Evolutionary conservation across 179 eudicot genomes (phyloP), one percentile per base, ranked within the genome.

Genomic region (Patellifolia procumbens): DNA sequence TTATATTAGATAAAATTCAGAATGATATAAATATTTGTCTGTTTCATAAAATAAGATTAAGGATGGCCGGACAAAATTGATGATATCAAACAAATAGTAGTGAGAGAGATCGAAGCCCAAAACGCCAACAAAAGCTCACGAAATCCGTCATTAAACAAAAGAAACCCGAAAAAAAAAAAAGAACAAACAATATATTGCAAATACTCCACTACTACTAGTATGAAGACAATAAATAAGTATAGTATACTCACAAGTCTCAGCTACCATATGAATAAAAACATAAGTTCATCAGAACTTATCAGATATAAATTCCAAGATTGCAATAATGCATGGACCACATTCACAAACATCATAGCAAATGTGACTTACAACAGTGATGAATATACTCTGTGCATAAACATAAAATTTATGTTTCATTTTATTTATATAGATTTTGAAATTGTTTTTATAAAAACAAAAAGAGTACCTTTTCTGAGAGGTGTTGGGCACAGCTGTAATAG

Each of bases 401-500:
- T 74, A 28, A 61, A 61, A 43, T n/a, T n/a, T n/a, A n/a, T n/a
- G 1, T 26, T 43, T 48, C 19, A 7, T 5, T 35, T 19, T 13
- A 32, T 55, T 6, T 31, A 24, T 5, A 29, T 52, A 9, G 20
- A 32, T 17, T 24, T 55, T 22, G 9, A 28, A 43, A 32, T n/a
- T 0, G 48, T 28, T 5, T 26, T 43, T 63, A 63, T 29, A 66
- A 53, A 24, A 56, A 49, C 71, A 67, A 62, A 56, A 63, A 65
- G 34, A 31, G 37, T 70, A 93, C 99, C 99, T 91, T 91, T 92
- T 95, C 86, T 95, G 99, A 76, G 97, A 81, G 62, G 72, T 85
- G 84, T 80, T 90, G 62, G 83, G 82, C 70, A 84, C 92, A 89
- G 93, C 91, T 86, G 90, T 75, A 82, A 77, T 83, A 56, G 80